Conservation (phyloP, 169 alveolate species). For the Babesia ovata region DNA sequence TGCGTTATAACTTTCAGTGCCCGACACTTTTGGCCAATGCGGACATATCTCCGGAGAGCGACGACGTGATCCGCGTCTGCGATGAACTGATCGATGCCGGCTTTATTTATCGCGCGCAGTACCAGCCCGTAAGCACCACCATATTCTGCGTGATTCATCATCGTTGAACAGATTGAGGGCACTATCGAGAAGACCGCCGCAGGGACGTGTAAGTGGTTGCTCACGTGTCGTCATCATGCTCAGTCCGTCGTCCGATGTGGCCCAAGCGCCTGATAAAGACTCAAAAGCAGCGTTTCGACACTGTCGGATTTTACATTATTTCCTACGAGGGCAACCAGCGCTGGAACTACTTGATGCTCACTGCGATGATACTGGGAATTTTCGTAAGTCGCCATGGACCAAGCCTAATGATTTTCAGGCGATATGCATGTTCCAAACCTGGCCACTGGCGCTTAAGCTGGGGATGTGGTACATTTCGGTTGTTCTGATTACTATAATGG, state of each 20-base stretch:
- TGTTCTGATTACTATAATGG: slow-evolving; percentile 75
- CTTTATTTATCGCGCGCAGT: slow-evolving; percentile 78
- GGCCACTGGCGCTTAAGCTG: slow-evolving; percentile 84
- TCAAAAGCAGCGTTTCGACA: slow-evolving; percentile 80
- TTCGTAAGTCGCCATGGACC: slow-evolving; percentile 52
- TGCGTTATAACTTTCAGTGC: slow-evolving; percentile 36
- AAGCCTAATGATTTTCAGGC: slow-evolving; percentile 32
- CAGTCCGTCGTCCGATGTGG: slow-evolving; percentile 83
- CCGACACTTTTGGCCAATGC: slow-evolving; percentile 59
- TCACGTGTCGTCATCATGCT: background rate
- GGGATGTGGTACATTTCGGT: slow-evolving; percentile 85
- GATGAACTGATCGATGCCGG: slow-evolving; percentile 72
- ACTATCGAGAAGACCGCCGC: slow-evolving; percentile 70
- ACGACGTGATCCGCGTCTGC: slow-evolving; percentile 60
- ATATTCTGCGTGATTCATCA: no score
- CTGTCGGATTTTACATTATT: slow-evolving; percentile 80
- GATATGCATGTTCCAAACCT: slow-evolving; percentile 85
- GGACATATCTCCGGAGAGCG: slow-evolving; percentile 47
- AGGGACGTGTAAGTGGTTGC: slow-evolving; percentile 63
- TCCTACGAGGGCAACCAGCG: slow-evolving; percentile 82
- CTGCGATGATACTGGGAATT: slow-evolving; percentile 75
- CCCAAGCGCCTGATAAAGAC: slow-evolving; percentile 83
- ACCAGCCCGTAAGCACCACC: slow-evolving; percentile 71
- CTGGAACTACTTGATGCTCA: slow-evolving; percentile 74
- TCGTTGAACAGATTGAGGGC: slow-evolving; percentile 65